Evolutionary conservation across 202 grass and related monocot genomes (phyloP).

Genomic region (Schoenoplectus tabernaemontani): DNA sequence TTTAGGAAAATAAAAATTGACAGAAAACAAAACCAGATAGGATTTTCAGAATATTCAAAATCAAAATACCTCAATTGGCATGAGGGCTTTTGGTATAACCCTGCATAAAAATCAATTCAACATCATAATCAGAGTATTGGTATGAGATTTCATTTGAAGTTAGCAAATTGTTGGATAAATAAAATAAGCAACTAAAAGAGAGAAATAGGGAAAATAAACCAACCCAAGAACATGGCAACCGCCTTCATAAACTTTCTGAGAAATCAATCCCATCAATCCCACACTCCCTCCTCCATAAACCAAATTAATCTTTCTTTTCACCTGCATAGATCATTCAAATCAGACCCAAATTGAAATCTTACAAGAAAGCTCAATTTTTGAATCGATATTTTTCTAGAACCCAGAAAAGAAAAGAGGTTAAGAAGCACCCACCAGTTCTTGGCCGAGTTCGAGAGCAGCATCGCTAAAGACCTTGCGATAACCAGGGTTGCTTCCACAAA

Average conservation of each 20-base stretch:
- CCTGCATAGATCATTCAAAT: conserved; percentile 30
- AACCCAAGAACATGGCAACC: conserved; percentile 81
- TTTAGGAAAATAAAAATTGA: not conserved
- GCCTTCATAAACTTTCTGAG: conserved; percentile 74
- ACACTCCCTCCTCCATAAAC: conserved; percentile 94
- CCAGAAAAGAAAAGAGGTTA: not conserved
- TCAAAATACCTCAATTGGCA: conserved; percentile 65
- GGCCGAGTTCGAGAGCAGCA: conserved; percentile 79
- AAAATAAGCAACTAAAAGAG: not conserved
- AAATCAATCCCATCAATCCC: conserved; percentile 95
- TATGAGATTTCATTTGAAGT: not conserved
- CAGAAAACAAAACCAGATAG: not conserved
- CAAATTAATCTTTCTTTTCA: conserved; percentile 68
- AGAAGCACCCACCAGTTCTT: conserved; percentile 68
- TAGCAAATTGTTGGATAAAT: not conserved
- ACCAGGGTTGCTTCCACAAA: conserved; percentile 92
- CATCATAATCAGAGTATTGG: conserved; percentile 10
- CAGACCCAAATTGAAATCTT: conserved; percentile 12
- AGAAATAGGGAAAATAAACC: not conserved
- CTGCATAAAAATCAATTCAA: conserved; percentile 41
- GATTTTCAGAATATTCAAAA: not conserved
- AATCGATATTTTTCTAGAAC: not conserved
- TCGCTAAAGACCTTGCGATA: conserved; percentile 63
- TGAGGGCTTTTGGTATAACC: conserved; percentile 88
- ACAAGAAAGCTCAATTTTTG: conserved; percentile 18